Conservation (phyloP, 352 stramenopile genomes). For the Achlya hypogyna region DNA sequence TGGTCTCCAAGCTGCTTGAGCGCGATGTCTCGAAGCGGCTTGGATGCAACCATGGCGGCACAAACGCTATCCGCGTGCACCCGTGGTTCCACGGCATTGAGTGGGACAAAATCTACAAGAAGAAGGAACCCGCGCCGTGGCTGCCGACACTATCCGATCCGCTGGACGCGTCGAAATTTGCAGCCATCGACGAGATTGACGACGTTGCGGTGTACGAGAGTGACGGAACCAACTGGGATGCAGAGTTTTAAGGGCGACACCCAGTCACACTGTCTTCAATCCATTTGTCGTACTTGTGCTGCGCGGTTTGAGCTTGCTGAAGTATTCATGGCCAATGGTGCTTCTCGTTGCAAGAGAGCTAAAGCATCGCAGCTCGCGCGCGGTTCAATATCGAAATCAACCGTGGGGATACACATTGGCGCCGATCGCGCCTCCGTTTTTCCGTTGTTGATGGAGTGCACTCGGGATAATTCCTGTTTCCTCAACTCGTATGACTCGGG, state of each 20-base stretch:
- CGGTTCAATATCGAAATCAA: too few species aligned
- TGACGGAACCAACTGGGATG: conserved; percentile 69
- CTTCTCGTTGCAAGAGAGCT: too few species aligned
- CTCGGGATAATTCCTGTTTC: too few species aligned
- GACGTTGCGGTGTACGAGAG: conserved; percentile 44
- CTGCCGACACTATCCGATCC: conserved; percentile 79
- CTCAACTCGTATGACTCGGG: too few species aligned
- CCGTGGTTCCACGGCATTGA: conserved; percentile 85
- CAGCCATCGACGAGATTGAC: conserved; percentile 64
- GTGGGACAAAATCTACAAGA: conserved; percentile 84
- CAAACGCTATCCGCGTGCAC: conserved; percentile 85
- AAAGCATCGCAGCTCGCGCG: too few species aligned
- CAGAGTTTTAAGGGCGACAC: conserved; percentile 51
- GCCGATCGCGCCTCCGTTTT: too few species aligned
- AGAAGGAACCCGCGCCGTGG: conserved; percentile 85
- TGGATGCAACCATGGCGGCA: conserved; percentile 81
- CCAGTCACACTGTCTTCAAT: background rate
- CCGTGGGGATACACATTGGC: too few species aligned
- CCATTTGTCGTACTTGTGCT: too few species aligned
- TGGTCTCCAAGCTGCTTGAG: conserved; percentile 85
- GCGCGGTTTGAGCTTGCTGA: too few species aligned
- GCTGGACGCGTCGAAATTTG: conserved; percentile 89
- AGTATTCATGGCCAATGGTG: too few species aligned
- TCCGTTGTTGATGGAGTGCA: too few species aligned
- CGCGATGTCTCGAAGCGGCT: conserved; percentile 79